phyloP scores from a whole-genome alignment of 345 rosid genomes.

The Heritiera littoralis region DNA sequence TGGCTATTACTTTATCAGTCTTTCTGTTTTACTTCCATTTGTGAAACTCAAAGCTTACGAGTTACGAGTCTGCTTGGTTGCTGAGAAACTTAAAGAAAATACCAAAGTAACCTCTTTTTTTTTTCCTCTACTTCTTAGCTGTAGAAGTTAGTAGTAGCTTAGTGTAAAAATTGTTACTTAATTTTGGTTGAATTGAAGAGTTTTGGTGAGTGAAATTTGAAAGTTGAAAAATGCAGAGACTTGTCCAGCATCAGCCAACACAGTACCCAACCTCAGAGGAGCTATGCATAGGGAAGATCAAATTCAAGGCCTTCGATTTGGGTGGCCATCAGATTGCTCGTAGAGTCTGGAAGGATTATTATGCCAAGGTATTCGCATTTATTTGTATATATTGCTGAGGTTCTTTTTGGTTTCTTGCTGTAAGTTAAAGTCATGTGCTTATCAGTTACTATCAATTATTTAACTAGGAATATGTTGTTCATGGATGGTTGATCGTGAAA shows the following conservation, averaged over 20 bases:
- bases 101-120: background rate
- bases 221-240: conserved; percentile 18
- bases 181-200: background rate
- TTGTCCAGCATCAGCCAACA: conserved; percentile 28
- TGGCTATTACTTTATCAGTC: background rate
- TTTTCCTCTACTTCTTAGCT: background rate
- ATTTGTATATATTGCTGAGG: background rate
- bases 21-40: background rate
- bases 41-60: background rate
- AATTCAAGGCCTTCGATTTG: conserved; percentile 26
- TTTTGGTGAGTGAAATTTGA: background rate
- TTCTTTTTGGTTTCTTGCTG: background rate
- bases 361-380: conserved; percentile 17
- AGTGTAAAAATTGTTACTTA: background rate
- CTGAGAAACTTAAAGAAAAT: conserved; percentile 2
- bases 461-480: background rate
- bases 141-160: background rate
- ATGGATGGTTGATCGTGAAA: background rate
- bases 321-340: conserved; percentile 26
- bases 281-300: conserved; percentile 23
- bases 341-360: conserved; percentile 26
- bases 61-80: conserved; percentile 1
- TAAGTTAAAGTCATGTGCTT: background rate
- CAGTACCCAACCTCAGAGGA: conserved; percentile 26
- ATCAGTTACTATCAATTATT: background rate